phyloP scores from a whole-genome alignment of 176 grass and related monocot species.

The Eragrostis curvula region DNA sequence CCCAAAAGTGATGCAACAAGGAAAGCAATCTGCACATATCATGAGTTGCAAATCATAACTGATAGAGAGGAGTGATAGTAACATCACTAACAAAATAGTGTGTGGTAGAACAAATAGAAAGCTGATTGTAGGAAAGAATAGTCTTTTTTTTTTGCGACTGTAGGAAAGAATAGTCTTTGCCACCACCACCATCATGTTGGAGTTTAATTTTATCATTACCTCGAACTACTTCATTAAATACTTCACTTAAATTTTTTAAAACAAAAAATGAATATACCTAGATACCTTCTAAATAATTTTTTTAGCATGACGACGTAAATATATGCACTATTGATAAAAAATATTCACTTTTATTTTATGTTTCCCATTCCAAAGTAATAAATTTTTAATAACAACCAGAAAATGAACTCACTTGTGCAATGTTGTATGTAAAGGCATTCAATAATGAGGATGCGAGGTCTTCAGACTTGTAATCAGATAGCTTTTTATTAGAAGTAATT shows the following conservation, averaged over 20 bases:
- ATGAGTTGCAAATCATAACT: slow-evolving; percentile 14
- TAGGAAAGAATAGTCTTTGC: no score
- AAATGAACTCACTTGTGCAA: slow-evolving; percentile 77
- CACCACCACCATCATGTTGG: no score
- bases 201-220: no score
- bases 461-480: slow-evolving; percentile 85
- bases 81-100: no score
- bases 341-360: no score
- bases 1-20: slow-evolving; percentile 95
- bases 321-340: no score
- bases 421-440: slow-evolving; percentile 99
- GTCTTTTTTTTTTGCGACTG: no score
- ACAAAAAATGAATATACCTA: slow-evolving; percentile 6
- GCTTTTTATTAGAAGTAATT: slow-evolving; percentile 78
- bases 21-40: slow-evolving; percentile 71
- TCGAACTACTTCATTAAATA: no score
- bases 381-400: neutral
- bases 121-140: no score
- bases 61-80: neutral
- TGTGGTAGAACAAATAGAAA: neutral
- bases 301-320: no score
- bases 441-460: slow-evolving; percentile 91
- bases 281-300: neutral
- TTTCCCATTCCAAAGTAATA: no score
- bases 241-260: slow-evolving; percentile 7